Base-by-base conservation (phyloP, 1,139 yeast genomes). In the Protomyces inundatus region DNA sequence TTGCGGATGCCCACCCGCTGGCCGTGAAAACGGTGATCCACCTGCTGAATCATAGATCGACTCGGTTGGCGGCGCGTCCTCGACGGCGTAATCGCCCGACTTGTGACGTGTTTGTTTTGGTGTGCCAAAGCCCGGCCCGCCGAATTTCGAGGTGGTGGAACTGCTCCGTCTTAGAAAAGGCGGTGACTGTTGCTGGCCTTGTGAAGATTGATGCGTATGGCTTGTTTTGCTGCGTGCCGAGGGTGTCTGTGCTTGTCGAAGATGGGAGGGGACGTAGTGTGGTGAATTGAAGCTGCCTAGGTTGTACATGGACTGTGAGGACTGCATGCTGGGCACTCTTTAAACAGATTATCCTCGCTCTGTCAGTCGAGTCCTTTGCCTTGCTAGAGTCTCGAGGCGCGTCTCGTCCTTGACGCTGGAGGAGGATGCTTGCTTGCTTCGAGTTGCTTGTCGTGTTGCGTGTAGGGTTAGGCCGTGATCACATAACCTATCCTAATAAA, bases 51-150 rank as follows among this genome's bases (percentile, higher is more conserved):
- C 67, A 42, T 65, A 65, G 45, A 65, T 61, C n/a, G 67, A 65
- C 46, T 58, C 61, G 12, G 62, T 59, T 3, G 67, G 67, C 16
- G 67, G 67, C 1, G 67, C 67, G 14, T 65, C 67, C 50, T 65
- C 66, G 23, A 54, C 48, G 3, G 54, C 40, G 1, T 54, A 48
- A n/a, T 55, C 61, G 12, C 53, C 52, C 3, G 62, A 54, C 30
- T 37, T 46, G 14, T 52, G 48, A 12, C 64, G 61, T 34, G 57
- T 12, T 1, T 57, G 55, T 50, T 65, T 65, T 10, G 67, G 67
- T 1, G 66, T 65, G 50, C 67, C 67, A 54, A 65, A 65, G 30
- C 67, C 58, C 30, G 67, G 66, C 1, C 67, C 67, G 6, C 67
- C 67, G 37, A 64, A 65, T 37, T 50, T 36, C 2, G 59, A 46